Evolutionary conservation across 2,329 filamentous ascomycete species (phyloP).

Genomic region (Exserohilum turcica): DNA sequence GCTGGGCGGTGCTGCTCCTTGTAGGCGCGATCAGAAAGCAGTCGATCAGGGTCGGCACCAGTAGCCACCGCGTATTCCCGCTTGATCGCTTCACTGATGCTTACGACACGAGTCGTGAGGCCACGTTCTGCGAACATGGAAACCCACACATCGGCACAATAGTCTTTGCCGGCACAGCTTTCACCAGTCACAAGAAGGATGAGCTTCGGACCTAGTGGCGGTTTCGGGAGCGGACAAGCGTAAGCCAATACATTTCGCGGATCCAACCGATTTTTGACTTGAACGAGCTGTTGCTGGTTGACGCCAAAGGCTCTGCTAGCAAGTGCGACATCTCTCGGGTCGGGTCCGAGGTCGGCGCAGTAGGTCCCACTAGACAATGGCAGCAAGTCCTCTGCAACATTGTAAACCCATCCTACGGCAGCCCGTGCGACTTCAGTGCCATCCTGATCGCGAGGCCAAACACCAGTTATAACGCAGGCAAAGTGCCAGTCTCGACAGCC

Average conservation of each 20-base stretch:
- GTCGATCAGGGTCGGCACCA: slow-evolving; percentile 36
- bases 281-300: slow-evolving; percentile 57
- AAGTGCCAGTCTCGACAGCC: slow-evolving; percentile 68
- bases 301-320: slow-evolving; percentile 62
- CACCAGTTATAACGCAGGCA: slow-evolving; percentile 67
- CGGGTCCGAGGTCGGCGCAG: slow-evolving; percentile 66
- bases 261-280: slow-evolving; percentile 58
- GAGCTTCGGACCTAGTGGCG: slow-evolving; percentile 25
- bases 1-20: slow-evolving; percentile 64
- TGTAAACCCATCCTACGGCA: slow-evolving; percentile 62
- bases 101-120: slow-evolving; percentile 38
- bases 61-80: slow-evolving; percentile 40
- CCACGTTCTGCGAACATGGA: slow-evolving; percentile 43
- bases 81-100: slow-evolving; percentile 60
- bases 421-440: slow-evolving; percentile 48
- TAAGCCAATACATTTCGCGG: slow-evolving; percentile 60
- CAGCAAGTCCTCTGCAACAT: slow-evolving; percentile 54
- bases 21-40: slow-evolving; percentile 62
- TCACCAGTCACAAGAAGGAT: slow-evolving; percentile 60
- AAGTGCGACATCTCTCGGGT: slow-evolving; percentile 61
- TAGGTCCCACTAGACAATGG: slow-evolving; percentile 61
- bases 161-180: slow-evolving; percentile 64
- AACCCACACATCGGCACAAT: slow-evolving; percentile 61
- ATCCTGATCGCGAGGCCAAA: slow-evolving; percentile 63
- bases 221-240: slow-evolving; percentile 59